Conservation (phyloP, 805 yeast species). For the Ogataea henricii region DNA sequence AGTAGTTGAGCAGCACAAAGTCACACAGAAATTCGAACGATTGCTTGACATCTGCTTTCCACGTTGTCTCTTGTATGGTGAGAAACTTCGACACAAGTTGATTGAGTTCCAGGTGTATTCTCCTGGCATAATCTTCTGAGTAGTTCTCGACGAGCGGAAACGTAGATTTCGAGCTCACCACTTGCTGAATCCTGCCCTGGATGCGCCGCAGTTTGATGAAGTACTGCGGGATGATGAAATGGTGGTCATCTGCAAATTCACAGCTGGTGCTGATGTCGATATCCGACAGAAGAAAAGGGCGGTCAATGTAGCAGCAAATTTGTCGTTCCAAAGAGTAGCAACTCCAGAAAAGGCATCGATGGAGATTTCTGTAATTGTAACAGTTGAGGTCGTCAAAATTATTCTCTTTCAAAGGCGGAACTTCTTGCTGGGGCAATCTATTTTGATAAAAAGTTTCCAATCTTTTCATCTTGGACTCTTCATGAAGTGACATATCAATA, state of each 20-base stretch:
- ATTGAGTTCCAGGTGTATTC: slow-evolving; percentile 11
- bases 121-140: slow-evolving; percentile 2
- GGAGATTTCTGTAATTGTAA: slow-evolving; percentile 12
- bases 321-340: slow-evolving; percentile 47
- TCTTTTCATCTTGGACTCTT: slow-evolving; percentile 29
- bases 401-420: slow-evolving; percentile 3
- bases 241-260: slow-evolving; percentile 5
- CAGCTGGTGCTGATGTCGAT: slow-evolving; percentile 13
- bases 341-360: slow-evolving; percentile 46
- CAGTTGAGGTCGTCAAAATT: slow-evolving; percentile 12
- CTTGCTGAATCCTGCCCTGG: slow-evolving; percentile 19
- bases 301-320: slow-evolving; percentile 44
- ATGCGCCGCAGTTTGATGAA: slow-evolving; percentile 16
- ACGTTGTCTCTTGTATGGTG: not conserved
- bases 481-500: slow-evolving; percentile 48
- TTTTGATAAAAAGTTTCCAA: slow-evolving; percentile 1
- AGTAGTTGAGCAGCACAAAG: slow-evolving; percentile 6
- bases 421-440: slow-evolving; percentile 6
- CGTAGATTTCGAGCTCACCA: slow-evolving; percentile 2
- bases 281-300: slow-evolving; percentile 49
- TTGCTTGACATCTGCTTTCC: not conserved
- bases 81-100: slow-evolving; percentile 8
- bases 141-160: slow-evolving; percentile 2
- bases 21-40: not conserved
- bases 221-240: slow-evolving; percentile 12